A percentile compares a stretch with the other conserved stretches of the same genome.
Conservation (phyloP, 495 filamentous ascomycete species). For the Apiosordaria backusii region DNA sequence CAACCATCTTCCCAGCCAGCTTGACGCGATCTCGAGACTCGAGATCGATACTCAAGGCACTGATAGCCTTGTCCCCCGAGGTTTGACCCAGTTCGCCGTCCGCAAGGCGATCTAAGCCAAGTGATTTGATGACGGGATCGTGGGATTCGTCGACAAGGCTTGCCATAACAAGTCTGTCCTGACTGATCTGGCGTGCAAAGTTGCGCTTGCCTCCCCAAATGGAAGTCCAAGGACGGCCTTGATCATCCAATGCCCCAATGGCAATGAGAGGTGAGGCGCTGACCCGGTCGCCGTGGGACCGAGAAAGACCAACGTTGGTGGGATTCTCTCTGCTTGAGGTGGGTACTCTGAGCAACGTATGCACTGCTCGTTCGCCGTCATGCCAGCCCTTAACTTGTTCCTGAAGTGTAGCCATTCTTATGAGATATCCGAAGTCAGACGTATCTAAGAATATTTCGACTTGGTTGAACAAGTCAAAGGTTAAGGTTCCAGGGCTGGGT, state of each 20-base stretch:
- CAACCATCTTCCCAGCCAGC: constrained; percentile 43
- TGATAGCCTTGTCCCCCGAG: constrained; percentile 31
- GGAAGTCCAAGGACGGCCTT: constrained; percentile 68
- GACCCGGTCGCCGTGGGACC: constrained; percentile 51
- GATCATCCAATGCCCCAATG: constrained; percentile 61
- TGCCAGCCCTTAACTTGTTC: constrained; percentile 32
- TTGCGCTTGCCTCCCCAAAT: constrained; percentile 69
- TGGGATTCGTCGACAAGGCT: constrained; percentile 53
- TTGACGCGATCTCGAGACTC: constrained; percentile 65
- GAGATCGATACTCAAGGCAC: constrained; percentile 63
- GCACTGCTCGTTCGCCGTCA: constrained; percentile 32
- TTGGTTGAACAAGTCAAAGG: background rate
- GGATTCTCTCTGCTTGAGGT: constrained; percentile 52
- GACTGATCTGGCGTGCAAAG: constrained; percentile 57
- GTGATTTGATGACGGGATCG: constrained; percentile 61
- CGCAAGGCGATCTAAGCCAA: constrained; percentile 40
- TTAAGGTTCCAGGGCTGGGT: background rate
- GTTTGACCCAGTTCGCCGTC: constrained; percentile 37
- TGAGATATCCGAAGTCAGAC: background rate
- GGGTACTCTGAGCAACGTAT: constrained; percentile 32
- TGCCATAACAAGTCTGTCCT: constrained; percentile 56
- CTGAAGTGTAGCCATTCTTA: constrained; percentile 17
- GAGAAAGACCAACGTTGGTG: constrained; percentile 53
- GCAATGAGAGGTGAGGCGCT: constrained; percentile 60
- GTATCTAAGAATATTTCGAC: background rate